Base-by-base conservation (phyloP, 1,139 yeast species). In the Yamadazyma oceani region DNA sequence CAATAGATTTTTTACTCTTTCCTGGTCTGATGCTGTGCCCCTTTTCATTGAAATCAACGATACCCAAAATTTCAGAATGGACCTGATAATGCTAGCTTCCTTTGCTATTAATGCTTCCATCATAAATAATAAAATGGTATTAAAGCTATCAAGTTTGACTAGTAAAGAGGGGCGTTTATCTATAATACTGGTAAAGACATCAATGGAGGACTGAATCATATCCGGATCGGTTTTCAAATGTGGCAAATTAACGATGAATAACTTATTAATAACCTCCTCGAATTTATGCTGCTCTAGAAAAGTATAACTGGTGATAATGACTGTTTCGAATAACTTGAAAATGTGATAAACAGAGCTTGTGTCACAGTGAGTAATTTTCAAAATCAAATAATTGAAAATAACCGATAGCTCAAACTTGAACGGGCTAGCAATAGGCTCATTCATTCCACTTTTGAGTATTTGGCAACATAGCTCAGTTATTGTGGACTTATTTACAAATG, bases 61-160 rank as follows among this genome's bases (percentile, higher is more conserved):
- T 2, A 67, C 65, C 95, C 95, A 87, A 50, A 87, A 86, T 44
- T 75, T 73, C 38, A 78, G 68, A 0, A 78, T 69, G 0, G 88
- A 69, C 43, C 78, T 77, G 31, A 87, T 60, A 2, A 86, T 76
- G 49, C 83, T 80, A 37, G 83, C 70, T 55, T 87, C 96, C 35
- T 73, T 72, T 0, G 80, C 71, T 7, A 60, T 51, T 30, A 86
- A 60, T 11, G 77, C 68, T 5, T 64, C 57, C 3, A 82, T 54
- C 26, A 67, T 62, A 56, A 73, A 66, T 14, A 63, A 62, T 17
- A 80, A 35, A 10, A 79, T 49, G 19, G 24, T 4, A 11, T 65
- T 61, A 32, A 74, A 66, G 2, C 54, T 44, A 1, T 51, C 46
- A n/a, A 66, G 53, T 13, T 66, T 54, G 2, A 82, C 44, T 1